Evolutionary conservation across 805 yeast genomes (phyloP).

Genomic region (Lipomyces kockii): DNA sequence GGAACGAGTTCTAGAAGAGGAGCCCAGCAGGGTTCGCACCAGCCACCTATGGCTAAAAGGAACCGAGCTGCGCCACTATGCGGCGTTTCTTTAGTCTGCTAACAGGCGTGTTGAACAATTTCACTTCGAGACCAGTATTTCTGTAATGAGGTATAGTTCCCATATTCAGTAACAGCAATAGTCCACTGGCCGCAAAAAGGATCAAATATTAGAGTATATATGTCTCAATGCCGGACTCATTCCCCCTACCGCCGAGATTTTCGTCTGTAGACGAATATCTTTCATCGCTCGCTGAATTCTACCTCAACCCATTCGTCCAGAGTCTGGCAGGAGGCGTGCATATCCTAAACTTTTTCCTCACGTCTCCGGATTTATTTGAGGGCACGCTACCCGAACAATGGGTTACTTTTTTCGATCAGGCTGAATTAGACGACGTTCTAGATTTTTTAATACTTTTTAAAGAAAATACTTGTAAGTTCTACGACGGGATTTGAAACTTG

Average conservation of each 20-base stretch:
- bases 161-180: not conserved
- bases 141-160: not conserved
- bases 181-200: not conserved
- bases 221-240: constrained; percentile 5
- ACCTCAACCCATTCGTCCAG: constrained; percentile 33
- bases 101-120: too few species aligned
- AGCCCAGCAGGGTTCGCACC: not conserved
- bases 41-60: not conserved
- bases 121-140: too few species aligned
- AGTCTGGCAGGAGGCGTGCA: constrained; percentile 28
- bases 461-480: constrained; percentile 2
- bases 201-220: not conserved
- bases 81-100: not conserved
- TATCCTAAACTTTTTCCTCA: constrained; percentile 32
- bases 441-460: constrained; percentile 22
- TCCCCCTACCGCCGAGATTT: constrained; percentile 33
- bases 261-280: constrained; percentile 28
- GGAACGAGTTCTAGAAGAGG: not conserved
- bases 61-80: not conserved
- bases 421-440: constrained; percentile 19
- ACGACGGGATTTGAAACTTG: not conserved
- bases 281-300: constrained; percentile 19
- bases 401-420: constrained; percentile 29
- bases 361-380: constrained; percentile 25
- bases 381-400: constrained; percentile 27